Conservation (phyloP, 805 yeast species). For the Zygoascus tannicola region DNA sequence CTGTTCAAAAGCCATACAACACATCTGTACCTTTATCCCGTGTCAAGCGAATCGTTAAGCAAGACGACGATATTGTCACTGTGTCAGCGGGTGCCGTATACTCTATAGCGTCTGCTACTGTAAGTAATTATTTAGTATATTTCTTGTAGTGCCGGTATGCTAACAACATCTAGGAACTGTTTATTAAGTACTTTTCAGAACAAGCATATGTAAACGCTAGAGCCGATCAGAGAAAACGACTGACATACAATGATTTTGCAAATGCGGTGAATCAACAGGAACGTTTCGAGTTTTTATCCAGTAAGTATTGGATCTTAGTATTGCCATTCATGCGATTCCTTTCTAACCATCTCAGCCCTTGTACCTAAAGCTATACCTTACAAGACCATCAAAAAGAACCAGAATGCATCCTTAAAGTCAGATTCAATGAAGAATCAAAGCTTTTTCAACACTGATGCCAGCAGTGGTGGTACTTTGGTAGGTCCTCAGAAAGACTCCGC, state of each 20-base stretch:
- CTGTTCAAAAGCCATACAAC: neutral
- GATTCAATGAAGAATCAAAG: constrained; percentile 5
- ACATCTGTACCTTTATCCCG: constrained; percentile 49
- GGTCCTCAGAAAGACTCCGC: neutral
- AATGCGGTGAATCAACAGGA: constrained; percentile 51
- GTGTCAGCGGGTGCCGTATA: constrained; percentile 66
- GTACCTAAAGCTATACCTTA: constrained; percentile 40
- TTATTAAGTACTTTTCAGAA: constrained; percentile 59
- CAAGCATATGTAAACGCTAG: constrained; percentile 60
- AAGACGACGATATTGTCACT: constrained; percentile 63
- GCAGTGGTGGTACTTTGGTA: neutral
- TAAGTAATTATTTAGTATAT: constrained; percentile 5
- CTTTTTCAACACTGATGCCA: constrained; percentile 1
- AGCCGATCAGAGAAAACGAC: constrained; percentile 55
- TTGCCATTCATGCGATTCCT: neutral
- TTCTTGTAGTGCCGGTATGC: too few species aligned
- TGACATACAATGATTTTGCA: constrained; percentile 64
- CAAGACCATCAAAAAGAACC: constrained; percentile 7
- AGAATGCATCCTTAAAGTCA: constrained; percentile 3
- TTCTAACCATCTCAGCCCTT: constrained; percentile 31
- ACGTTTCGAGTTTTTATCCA: constrained; percentile 48
- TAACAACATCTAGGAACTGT: constrained; percentile 51
- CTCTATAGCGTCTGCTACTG: constrained; percentile 64
- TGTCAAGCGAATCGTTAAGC: constrained; percentile 60
- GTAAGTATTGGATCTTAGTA: constrained; percentile 4